A percentile compares a stretch with the other conserved stretches of the same genome.
phyloP scores from a whole-genome alignment of 768 basidiomycete genomes.

The Macrolepiota albuminosa region DNA sequence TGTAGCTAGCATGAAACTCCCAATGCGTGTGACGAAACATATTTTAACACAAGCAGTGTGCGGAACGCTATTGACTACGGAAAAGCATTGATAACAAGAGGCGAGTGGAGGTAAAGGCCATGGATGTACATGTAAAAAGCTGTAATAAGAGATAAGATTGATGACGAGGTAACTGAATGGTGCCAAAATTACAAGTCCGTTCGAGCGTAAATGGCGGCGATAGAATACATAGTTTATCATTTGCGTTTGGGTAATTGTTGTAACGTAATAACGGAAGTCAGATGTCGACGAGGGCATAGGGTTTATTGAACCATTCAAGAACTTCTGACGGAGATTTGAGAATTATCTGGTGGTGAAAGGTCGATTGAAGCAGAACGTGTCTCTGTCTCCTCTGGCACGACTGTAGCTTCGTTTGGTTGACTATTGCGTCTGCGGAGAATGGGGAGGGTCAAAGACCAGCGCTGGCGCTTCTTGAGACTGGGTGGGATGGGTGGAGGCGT shows the following conservation, averaged over 20 bases:
- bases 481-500: slow-evolving; percentile 24
- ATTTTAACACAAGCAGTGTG: background rate
- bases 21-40: background rate
- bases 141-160: background rate
- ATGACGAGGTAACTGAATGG: background rate
- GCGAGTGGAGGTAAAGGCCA: background rate
- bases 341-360: background rate
- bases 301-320: background rate
- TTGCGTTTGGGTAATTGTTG: background rate
- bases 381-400: background rate
- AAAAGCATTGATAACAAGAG: background rate
- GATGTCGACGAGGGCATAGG: background rate
- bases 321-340: background rate
- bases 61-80: background rate
- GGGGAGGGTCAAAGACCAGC: slow-evolving; percentile 17
- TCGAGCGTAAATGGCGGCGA: background rate
- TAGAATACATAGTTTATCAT: background rate
- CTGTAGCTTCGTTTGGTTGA: background rate
- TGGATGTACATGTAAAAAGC: background rate
- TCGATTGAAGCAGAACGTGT: background rate
- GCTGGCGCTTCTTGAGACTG: slow-evolving; percentile 22
- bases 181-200: background rate
- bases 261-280: no score
- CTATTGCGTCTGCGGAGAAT: slow-evolving; percentile 11
- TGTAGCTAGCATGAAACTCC: background rate